Conservation (phyloP, 2,329 filamentous ascomycete species). For the Pseudophaeomoniella oleicola region DNA sequence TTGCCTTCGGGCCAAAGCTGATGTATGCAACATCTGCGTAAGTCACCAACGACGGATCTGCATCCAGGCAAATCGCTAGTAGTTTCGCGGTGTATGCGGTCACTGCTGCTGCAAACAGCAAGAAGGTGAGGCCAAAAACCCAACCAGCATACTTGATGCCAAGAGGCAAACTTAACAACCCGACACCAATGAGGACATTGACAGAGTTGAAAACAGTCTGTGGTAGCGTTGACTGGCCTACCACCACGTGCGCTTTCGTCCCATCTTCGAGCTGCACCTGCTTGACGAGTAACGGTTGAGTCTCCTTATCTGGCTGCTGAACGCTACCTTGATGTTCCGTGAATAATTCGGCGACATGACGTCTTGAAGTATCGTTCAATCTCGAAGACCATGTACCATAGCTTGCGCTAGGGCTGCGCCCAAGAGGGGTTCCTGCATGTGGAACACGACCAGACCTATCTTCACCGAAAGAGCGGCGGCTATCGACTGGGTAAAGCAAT, state of each 20-base stretch:
- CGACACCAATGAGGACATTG: slow-evolving; percentile 83
- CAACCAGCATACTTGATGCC: slow-evolving; percentile 79
- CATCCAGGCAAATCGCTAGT: slow-evolving; percentile 75
- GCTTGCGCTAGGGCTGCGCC: slow-evolving; percentile 55
- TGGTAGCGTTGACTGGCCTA: slow-evolving; percentile 86
- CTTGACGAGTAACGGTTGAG: slow-evolving; percentile 70
- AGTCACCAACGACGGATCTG: slow-evolving; percentile 73
- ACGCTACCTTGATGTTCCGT: slow-evolving; percentile 35
- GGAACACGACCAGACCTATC: slow-evolving; percentile 32
- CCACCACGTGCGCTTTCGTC: slow-evolving; percentile 66
- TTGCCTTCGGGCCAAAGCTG: slow-evolving; percentile 70
- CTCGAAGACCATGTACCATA: slow-evolving; percentile 45
- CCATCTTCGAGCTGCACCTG: slow-evolving; percentile 75
- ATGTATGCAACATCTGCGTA: slow-evolving; percentile 90
- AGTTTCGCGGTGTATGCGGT: slow-evolving; percentile 79
- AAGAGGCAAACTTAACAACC: slow-evolving; percentile 74
- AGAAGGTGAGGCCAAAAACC: slow-evolving; percentile 64
- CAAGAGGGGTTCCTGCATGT: slow-evolving; percentile 49
- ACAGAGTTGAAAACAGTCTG: slow-evolving; percentile 96
- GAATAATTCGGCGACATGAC: slow-evolving; percentile 37
- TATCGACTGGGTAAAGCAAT: slow-evolving; percentile 12
- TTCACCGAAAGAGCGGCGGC: slow-evolving; percentile 12
- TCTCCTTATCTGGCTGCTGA: slow-evolving; percentile 40
- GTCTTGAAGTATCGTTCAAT: slow-evolving; percentile 41
- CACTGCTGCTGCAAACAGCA: slow-evolving; percentile 57